Percentiles rank a stretch among this genome's conserved stretches.
phyloP scores from a whole-genome alignment of 2,329 filamentous ascomycete species.

The Cladophialophora exuberans region DNA sequence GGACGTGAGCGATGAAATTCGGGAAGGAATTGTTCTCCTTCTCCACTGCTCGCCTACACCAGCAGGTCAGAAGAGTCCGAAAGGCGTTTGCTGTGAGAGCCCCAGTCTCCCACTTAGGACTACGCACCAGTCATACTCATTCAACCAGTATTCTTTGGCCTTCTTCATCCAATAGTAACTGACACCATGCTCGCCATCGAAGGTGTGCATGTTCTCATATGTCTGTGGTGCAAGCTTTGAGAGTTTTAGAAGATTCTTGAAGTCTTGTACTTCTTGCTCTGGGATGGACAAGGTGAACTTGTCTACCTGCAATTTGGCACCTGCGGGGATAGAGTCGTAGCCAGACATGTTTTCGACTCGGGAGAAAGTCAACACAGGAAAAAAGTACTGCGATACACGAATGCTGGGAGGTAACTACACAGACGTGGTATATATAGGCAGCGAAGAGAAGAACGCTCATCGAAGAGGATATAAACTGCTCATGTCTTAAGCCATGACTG shows the following conservation, averaged over 20 bases:
- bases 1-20: conserved; percentile 52
- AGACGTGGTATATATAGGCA: too few relatives aligned
- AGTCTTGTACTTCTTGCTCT: conserved; percentile 49
- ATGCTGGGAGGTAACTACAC: too few relatives aligned
- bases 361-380: not conserved
- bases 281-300: conserved; percentile 29
- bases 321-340: conserved; percentile 15
- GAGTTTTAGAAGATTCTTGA: conserved; percentile 52
- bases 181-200: conserved; percentile 37
- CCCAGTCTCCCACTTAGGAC: too few relatives aligned
- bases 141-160: conserved; percentile 18
- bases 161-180: conserved; percentile 17
- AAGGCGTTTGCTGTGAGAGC: not conserved
- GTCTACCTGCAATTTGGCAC: conserved; percentile 5
- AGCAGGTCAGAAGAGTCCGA: not conserved
- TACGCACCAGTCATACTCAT: conserved; percentile 14
- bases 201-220: conserved; percentile 51
- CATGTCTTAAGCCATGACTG: too few relatives aligned
- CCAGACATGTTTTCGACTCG: conserved; percentile 10
- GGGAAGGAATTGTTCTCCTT: conserved; percentile 55
- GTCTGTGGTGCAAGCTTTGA: conserved; percentile 54
- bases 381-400: too few relatives aligned
- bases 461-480: too few relatives aligned
- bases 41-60: conserved; percentile 29
- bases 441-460: too few relatives aligned